Base-by-base conservation (phyloP, 768 basidiomycete species). In the Chalciporus pseudorubinellus region DNA sequence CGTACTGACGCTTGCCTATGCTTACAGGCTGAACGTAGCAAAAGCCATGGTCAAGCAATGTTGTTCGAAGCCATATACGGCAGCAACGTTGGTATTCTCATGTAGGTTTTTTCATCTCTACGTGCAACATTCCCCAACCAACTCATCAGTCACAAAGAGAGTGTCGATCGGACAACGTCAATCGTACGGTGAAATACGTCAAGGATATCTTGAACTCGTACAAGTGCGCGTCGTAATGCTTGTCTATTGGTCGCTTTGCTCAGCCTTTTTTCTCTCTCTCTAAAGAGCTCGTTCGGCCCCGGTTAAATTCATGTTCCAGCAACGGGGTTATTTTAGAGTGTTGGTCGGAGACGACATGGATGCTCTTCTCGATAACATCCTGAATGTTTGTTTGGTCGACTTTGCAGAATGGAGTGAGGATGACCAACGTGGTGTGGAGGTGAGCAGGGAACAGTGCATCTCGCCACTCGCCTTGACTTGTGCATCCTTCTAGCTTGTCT, bases 241-340 rank as follows among this genome's bases (percentile, higher is more conserved):
- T 11, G 1, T 14, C 14, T 13, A 29, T 38, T 22, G 45, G 45
- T 42, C 26, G 19, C 31, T 24, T 21, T 12, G 20, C 46, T 51
- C 45, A 50, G 41, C 13, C 20, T 43, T 31, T n/a, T 26, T n/a
- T 54, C 10, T n/a, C n/a, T n/a, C n/a, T n/a, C n/a, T n/a, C n/a
- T n/a, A 29, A 36, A 87, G 85, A 39, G 83, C 81, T 31, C 83
- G 79, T 33, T 69, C 82, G 34, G 73, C 85, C 3, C 78, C 84
- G 0, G 84, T 87, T 21, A 79, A 77, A 55, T 87, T 80, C 62
- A 79, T 86, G 75, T 87, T 87, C 59, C 69, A 73, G 51, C 74
- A 79, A 24, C 71, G 74, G 61, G 85, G 84, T 16, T 72, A 72
- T 48, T 74, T 87, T 29, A 74, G 70, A 48, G 72, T 83, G 16